phyloP scores from a whole-genome alignment of 78 protist genomes.

The Parvularia atlantis region DNA sequence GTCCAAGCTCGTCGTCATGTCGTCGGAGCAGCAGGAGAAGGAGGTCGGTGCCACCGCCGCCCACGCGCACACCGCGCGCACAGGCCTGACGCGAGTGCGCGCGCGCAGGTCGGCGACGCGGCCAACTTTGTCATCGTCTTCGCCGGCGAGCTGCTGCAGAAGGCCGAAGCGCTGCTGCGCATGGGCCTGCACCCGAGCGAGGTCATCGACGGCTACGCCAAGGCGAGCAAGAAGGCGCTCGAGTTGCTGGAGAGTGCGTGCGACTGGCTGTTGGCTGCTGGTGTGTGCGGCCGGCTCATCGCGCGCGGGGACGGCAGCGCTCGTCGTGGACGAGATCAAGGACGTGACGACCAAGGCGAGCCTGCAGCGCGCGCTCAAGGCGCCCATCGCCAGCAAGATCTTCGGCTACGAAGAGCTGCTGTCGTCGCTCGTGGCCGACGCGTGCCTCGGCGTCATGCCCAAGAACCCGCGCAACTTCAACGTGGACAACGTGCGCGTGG shows the following conservation, averaged over 20 bases:
- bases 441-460: slow-evolving; percentile 70
- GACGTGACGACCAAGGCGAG: slow-evolving; percentile 18
- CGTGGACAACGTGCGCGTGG: slow-evolving; percentile 94
- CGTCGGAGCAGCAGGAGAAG: slow-evolving; percentile 87
- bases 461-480: slow-evolving; percentile 76
- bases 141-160: slow-evolving; percentile 92
- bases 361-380: slow-evolving; percentile 45
- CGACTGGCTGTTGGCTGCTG: too few species aligned
- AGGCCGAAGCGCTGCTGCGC: slow-evolving; percentile 78
- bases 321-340: slow-evolving; percentile 11
- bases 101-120: slow-evolving; percentile 88
- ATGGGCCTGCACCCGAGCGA: slow-evolving; percentile 81
- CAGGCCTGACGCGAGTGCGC: neutral
- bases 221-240: slow-evolving; percentile 58
- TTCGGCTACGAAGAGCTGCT: slow-evolving; percentile 81
- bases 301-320: slow-evolving; percentile 2
- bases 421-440: slow-evolving; percentile 71
- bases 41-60: slow-evolving; percentile 66
- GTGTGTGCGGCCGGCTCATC: too few species aligned
- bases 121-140: slow-evolving; percentile 87
- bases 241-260: slow-evolving; percentile 38
- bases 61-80: neutral
- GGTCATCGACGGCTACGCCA: slow-evolving; percentile 80
- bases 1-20: slow-evolving; percentile 90
- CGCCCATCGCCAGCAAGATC: slow-evolving; percentile 84